These are phyloP conservation scores for Citrus unshiu DNA, from an alignment of 345 rosid genomes.

Conservation along the genomic window DNA sequence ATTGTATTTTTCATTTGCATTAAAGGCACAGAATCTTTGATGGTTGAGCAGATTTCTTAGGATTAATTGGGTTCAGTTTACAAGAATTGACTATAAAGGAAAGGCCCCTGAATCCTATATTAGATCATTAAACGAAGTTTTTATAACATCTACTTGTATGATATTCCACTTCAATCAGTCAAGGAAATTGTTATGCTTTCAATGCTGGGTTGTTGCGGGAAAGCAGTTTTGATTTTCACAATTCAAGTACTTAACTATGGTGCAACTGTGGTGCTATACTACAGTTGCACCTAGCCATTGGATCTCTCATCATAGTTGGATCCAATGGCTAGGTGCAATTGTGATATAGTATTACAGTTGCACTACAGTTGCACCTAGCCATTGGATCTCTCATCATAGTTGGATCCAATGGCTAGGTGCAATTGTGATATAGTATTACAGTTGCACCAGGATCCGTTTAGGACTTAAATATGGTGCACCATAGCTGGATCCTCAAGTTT, in stretches of 20 bases:
- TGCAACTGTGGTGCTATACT: too few relatives aligned
- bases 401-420: too few relatives aligned
- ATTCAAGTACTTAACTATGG: not conserved
- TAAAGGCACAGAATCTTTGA: not conserved
- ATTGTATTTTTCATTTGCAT: not conserved
- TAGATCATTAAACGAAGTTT: not conserved
- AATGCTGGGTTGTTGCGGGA: not conserved
- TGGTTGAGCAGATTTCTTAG: not conserved
- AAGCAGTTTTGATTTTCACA: not conserved
- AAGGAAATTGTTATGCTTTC: not conserved
- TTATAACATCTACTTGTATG: too few relatives aligned
- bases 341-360: too few relatives aligned
- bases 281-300: too few relatives aligned
- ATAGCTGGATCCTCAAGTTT: not conserved
- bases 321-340: too few relatives aligned
- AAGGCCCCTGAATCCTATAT: not conserved
- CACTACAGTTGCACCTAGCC: too few relatives aligned
- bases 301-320: too few relatives aligned
- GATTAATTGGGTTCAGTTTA: not conserved
- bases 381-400: too few relatives aligned
- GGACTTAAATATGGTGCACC: too few relatives aligned
- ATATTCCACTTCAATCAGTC: not conserved
- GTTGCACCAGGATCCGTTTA: too few relatives aligned
- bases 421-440: too few relatives aligned
- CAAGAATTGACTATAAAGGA: not conserved